Evolutionary conservation across 495 filamentous ascomycete genomes (phyloP).

Genomic region (Xylaria telfairii): DNA sequence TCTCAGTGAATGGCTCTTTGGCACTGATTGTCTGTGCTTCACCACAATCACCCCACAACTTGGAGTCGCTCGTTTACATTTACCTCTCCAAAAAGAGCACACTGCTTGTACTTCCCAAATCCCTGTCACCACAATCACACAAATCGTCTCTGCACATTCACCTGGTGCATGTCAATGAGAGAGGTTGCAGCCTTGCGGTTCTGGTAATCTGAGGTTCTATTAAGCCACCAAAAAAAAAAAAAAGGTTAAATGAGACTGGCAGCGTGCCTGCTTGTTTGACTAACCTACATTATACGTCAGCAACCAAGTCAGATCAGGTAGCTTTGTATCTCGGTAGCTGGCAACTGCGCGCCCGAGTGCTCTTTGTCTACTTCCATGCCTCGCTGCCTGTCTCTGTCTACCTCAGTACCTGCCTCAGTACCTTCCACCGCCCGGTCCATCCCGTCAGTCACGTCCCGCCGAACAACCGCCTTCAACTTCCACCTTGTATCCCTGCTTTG

Average conservation of each 20-base stretch:
- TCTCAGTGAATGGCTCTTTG: slow-evolving; percentile 6
- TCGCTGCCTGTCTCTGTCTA: neutral
- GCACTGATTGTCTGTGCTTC: slow-evolving; percentile 18
- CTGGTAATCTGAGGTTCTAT: slow-evolving; percentile 7
- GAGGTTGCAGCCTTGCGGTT: neutral
- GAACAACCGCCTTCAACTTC: slow-evolving; percentile 15
- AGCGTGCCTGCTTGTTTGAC: neutral
- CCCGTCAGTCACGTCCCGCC: slow-evolving; percentile 1
- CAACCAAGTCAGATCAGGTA: slow-evolving; percentile 8
- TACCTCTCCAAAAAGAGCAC: slow-evolving; percentile 5
- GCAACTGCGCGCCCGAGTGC: neutral
- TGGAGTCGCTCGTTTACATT: slow-evolving; percentile 1
- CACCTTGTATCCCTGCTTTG: slow-evolving; percentile 3
- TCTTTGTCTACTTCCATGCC: slow-evolving; percentile 3
- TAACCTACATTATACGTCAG: neutral
- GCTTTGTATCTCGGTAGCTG: slow-evolving; percentile 20
- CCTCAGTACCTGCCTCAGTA: neutral
- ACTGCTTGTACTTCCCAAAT: slow-evolving; percentile 8
- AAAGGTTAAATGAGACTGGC: neutral
- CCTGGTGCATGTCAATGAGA: neutral
- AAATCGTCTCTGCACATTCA: neutral
- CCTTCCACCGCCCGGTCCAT: neutral
- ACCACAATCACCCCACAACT: slow-evolving; percentile 16
- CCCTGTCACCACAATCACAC: neutral
- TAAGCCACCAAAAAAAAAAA: neutral